phyloP scores from a whole-genome alignment of 2,329 filamentous ascomycete species.

The Biscogniauxia mediterranea region DNA sequence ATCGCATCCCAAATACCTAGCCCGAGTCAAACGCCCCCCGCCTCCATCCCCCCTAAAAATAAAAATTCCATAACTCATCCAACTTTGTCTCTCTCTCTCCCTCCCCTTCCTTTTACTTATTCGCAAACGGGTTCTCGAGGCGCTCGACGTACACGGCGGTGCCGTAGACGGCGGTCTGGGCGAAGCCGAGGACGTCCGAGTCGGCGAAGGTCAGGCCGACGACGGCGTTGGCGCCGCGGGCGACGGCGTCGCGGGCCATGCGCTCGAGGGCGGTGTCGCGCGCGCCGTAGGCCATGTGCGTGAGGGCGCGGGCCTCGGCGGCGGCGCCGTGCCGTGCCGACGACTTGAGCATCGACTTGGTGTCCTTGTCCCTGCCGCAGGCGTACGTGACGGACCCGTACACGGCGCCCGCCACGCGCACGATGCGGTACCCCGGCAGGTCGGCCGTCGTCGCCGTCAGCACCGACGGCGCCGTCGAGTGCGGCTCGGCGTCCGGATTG shows the following conservation, averaged over 20 bases:
- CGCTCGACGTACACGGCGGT: conserved; percentile 27
- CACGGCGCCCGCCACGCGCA: conserved; percentile 20
- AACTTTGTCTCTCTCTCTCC: neutral
- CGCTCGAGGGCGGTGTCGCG: conserved; percentile 24
- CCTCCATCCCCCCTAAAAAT: no score
- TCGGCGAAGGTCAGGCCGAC: conserved; percentile 22
- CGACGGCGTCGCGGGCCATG: conserved; percentile 22
- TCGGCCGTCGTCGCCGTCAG: conserved; percentile 22
- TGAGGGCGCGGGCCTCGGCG: conserved; percentile 21
- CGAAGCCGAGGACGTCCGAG: conserved; percentile 23
- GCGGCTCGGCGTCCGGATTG: conserved; percentile 22
- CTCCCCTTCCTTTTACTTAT: conserved; percentile 5
- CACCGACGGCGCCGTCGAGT: conserved; percentile 19
- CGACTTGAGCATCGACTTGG: conserved; percentile 22
- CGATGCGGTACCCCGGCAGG: conserved; percentile 23
- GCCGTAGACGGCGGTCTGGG: conserved; percentile 24
- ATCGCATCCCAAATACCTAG: no score
- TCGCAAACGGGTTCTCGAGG: conserved; percentile 16
- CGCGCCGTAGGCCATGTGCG: conserved; percentile 25
- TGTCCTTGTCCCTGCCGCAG: conserved; percentile 16
- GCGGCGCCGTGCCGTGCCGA: conserved; percentile 6
- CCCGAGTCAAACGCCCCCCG: no score
- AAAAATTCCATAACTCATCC: neutral
- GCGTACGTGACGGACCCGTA: conserved; percentile 25
- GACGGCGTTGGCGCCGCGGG: conserved; percentile 25